Percentiles rank a stretch among this genome's conserved stretches.
phyloP scores from a whole-genome alignment of 805 yeast species.

The Myxozyma sirexii region DNA sequence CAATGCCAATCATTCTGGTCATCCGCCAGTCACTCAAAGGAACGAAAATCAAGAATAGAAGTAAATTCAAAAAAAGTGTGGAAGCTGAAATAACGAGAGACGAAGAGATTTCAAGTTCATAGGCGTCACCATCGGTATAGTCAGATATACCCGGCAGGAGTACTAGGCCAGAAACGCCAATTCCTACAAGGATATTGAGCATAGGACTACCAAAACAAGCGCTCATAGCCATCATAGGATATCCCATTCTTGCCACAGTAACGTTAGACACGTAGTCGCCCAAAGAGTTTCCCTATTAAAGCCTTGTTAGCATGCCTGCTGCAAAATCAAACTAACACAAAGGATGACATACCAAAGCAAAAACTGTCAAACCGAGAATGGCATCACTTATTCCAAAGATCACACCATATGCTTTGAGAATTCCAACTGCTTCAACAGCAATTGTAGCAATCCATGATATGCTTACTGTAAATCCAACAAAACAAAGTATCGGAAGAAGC shows the following conservation, averaged over 20 bases:
- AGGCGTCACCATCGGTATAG: conserved; percentile 26
- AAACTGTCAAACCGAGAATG: conserved; percentile 79
- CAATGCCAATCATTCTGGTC: conserved; percentile 46
- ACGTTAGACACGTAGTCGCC: conserved; percentile 87
- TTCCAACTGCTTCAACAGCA: conserved; percentile 69
- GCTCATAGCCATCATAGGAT: conserved; percentile 87
- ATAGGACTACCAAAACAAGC: conserved; percentile 96
- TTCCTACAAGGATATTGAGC: conserved; percentile 72
- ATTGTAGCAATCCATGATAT: conserved; percentile 68
- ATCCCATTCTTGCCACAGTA: conserved; percentile 78
- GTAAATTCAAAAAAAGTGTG: conserved; percentile 47
- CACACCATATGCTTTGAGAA: conserved; percentile 63
- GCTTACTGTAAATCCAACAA: conserved; percentile 65
- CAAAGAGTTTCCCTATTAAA: conserved; percentile 71
- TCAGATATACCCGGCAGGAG: conserved; percentile 40
- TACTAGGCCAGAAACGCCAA: conserved; percentile 73
- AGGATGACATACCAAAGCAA: conserved; percentile 56
- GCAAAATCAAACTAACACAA: not conserved
- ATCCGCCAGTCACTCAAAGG: conserved; percentile 50
- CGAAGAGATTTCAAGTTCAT: conserved; percentile 44
- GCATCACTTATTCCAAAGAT: conserved; percentile 70
- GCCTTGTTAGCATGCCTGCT: not conserved
- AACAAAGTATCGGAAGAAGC: conserved; percentile 32
- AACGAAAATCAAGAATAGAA: conserved; percentile 46
- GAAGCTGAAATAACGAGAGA: conserved; percentile 49